Evolutionary conservation across 1,284 basidiomycete genomes (phyloP).

Genomic region (Trametes polyzona): DNA sequence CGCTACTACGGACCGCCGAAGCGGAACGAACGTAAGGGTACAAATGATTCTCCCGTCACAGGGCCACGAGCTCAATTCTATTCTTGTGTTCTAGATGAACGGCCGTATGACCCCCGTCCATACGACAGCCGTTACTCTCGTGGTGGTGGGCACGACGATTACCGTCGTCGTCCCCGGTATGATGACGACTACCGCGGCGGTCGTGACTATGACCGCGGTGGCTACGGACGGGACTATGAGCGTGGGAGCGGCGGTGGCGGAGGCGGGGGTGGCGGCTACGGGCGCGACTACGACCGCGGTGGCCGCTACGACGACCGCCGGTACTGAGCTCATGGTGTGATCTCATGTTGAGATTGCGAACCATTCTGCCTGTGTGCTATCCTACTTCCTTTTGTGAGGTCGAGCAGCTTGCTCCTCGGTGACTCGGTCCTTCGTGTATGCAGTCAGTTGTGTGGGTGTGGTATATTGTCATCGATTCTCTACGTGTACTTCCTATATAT

Average conservation of each 20-base stretch:
- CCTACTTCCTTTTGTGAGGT: background rate
- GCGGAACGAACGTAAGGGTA: slow-evolving; percentile 57
- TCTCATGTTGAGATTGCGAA: background rate
- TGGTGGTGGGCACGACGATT: slow-evolving; percentile 41
- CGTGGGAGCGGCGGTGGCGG: slow-evolving; percentile 43
- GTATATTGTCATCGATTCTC: slow-evolving; percentile 15
- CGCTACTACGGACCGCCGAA: slow-evolving; percentile 93
- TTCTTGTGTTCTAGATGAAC: slow-evolving; percentile 61
- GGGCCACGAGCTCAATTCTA: no score
- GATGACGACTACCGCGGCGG: slow-evolving; percentile 37
- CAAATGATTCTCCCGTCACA: no score
- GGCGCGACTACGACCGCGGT: slow-evolving; percentile 39
- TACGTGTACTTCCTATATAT: slow-evolving; percentile 19
- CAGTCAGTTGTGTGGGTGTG: slow-evolving; percentile 14
- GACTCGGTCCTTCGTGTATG: slow-evolving; percentile 15
- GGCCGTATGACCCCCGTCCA: slow-evolving; percentile 80
- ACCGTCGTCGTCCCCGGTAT: slow-evolving; percentile 2
- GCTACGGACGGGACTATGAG: slow-evolving; percentile 36
- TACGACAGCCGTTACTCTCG: slow-evolving; percentile 80
- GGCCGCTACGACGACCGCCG: slow-evolving; percentile 52
- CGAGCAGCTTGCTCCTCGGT: slow-evolving; percentile 2
- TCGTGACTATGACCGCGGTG: slow-evolving; percentile 39
- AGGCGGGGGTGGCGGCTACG: slow-evolving; percentile 32
- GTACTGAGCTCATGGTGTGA: slow-evolving; percentile 29
- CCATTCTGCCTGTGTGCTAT: background rate